These are phyloP conservation scores for Chytriomyces hyalinus DNA, from an alignment of 192 early-diverging fungal genomes.

Conservation along the genomic window DNA sequence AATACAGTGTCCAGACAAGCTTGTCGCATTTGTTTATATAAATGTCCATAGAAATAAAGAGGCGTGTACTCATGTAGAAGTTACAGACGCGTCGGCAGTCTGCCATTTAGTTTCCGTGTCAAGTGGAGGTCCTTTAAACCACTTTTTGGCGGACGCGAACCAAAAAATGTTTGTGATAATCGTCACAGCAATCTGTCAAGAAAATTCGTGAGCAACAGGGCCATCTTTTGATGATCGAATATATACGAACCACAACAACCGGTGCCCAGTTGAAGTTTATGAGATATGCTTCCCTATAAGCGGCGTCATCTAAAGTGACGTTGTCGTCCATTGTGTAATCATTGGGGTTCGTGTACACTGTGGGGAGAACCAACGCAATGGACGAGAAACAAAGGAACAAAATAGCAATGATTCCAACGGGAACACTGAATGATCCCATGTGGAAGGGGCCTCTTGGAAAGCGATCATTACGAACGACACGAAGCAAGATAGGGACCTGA, in stretches of 20 bases:
- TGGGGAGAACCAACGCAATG: constrained; percentile 23
- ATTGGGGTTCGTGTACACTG: constrained; percentile 17
- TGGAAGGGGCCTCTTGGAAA: constrained; percentile 8
- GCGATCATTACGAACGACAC: neutral
- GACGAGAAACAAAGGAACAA: constrained; percentile 12
- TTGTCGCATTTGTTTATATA: no score
- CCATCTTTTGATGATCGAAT: neutral
- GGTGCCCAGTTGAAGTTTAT: constrained; percentile 32
- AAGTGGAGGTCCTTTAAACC: constrained; percentile 25
- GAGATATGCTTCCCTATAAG: constrained; percentile 9
- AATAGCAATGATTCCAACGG: constrained; percentile 10
- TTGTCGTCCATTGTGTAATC: neutral
- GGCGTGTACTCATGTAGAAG: no score
- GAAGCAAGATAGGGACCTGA: constrained; percentile 18
- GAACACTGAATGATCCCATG: constrained; percentile 13
- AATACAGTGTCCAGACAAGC: no score
- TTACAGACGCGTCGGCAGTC: neutral
- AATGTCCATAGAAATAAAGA: no score
- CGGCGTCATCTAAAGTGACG: neutral
- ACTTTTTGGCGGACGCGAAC: constrained; percentile 11
- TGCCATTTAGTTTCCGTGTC: constrained; percentile 15
- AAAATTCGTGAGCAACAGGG: no score
- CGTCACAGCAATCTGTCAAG: no score
- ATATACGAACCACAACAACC: constrained; percentile 6
- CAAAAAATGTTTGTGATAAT: neutral